Base-by-base conservation (phyloP, 306 rosid genomes). In the Lotus japonicus region DNA sequence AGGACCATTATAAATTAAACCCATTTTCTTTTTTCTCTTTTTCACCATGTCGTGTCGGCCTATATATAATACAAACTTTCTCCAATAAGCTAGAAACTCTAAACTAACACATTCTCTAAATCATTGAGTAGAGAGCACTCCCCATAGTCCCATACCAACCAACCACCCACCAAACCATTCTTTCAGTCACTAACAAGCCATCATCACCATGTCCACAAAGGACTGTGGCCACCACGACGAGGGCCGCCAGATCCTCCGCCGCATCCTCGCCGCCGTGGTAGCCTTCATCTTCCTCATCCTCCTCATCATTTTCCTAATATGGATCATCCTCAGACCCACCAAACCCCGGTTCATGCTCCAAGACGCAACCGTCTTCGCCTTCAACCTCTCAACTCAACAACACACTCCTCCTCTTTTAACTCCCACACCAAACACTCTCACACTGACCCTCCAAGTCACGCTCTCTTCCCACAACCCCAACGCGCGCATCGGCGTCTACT, bases 321-420 rank as follows among this genome's bases (percentile, higher is more conserved):
- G 88, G 87, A 12, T 72, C 67, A 80, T 89, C 19, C 84, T 92
- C 4, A 59, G 66, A 7, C 98, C 98, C 1, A 16, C 88, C 1
- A 85, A 80, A 16, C 98, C 98, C 4, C 54, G 28, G 1, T 87
- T 92, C 75, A 15, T 53, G 15, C 87, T 92, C 69, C 89, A 87
- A 69, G 95, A 92, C 74, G 87, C 84, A 71, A 87, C 95, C 49
- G 67, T 92, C 53, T 85, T 68, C 76, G 31, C 42, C 73, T 86
- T 92, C 77, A 85, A 86, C 75, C 46, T 83, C 53, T 70, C 92
- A 1, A 17, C 80, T 0, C 18, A 31, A 31, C 36, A 26, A 31
- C 36, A 31, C 36, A 1, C 16, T 1, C 55, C 82, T 5, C 49
- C 75, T 0, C 46, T 41, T 7, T 18, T 50, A 0, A 15, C 41